phyloP scores from a whole-genome alignment of 2,329 filamentous ascomycete genomes.

The Beauveria sp. region DNA sequence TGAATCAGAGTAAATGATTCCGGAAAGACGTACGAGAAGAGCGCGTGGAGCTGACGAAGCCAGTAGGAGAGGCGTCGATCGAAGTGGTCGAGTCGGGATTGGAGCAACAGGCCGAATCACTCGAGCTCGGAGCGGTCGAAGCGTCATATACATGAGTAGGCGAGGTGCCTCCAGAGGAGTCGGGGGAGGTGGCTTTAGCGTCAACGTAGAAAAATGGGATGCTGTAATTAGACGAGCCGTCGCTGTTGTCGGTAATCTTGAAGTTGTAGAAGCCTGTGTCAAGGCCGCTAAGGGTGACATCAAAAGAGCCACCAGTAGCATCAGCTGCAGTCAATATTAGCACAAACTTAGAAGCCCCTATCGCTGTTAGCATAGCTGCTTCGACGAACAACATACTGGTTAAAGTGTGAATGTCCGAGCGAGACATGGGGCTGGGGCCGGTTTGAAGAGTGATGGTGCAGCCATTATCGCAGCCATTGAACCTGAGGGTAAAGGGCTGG shows the following conservation, averaged over 20 bases:
- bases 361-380: not conserved
- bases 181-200: slow-evolving; percentile 12
- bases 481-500: slow-evolving; percentile 26
- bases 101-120: not conserved
- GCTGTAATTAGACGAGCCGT: slow-evolving; percentile 25
- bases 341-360: not conserved
- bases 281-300: slow-evolving; percentile 21
- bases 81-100: not conserved
- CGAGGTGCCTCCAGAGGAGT: slow-evolving; percentile 1
- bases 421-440: slow-evolving; percentile 20
- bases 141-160: not conserved
- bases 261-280: slow-evolving; percentile 28
- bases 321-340: slow-evolving; percentile 11
- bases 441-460: slow-evolving; percentile 30
- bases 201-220: slow-evolving; percentile 23
- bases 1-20: too few species aligned
- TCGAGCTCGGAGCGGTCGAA: not conserved
- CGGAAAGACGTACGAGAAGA: not conserved
- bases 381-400: slow-evolving; percentile 20
- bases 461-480: slow-evolving; percentile 23
- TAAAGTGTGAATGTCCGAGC: slow-evolving; percentile 23
- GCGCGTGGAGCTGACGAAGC: not conserved
- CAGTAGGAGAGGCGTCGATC: not conserved
- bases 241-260: slow-evolving; percentile 24
- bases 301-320: slow-evolving; percentile 18